A percentile compares a stretch with the other conserved stretches of the same genome.
Conservation (phyloP, 306 rosid genomes). For the Corylus heterophylla region DNA sequence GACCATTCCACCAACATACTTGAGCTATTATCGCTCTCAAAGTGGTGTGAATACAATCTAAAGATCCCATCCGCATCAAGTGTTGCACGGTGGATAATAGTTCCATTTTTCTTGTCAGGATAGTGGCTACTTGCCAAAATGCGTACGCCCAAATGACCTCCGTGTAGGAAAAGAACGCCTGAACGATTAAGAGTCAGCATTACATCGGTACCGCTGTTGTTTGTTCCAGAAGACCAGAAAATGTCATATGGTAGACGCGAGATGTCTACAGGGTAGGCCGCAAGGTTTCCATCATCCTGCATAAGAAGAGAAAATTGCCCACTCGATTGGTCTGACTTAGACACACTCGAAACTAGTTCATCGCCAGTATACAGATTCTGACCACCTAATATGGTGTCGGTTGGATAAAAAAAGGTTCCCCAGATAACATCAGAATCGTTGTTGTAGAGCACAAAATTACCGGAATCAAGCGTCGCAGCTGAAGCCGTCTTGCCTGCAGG, state of each 20-base stretch:
- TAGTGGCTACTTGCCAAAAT: neutral
- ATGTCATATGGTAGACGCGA: neutral
- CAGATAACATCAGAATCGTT: neutral
- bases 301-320: neutral
- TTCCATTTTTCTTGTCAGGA: neutral
- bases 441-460: conserved; percentile 4
- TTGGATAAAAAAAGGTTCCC: neutral
- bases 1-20: too few species aligned
- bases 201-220: rapidly evolving
- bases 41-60: conserved; percentile 3
- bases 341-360: neutral
- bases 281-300: neutral
- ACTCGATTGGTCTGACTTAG: neutral
- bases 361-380: neutral
- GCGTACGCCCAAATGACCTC: rapidly evolving
- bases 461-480: neutral
- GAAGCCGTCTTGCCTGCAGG: neutral
- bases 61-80: conserved; percentile 7
- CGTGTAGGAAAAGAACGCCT: neutral
- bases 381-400: conserved; percentile 13
- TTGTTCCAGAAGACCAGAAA: neutral
- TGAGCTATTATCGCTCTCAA: too few species aligned
- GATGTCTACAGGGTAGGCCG: neutral
- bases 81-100: neutral
- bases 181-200: neutral